Evolutionary conservation across 164 flowering plant genomes (phyloP), one percentile per base, ranked within the genome.

Genomic region (Echeveria elegans): DNA sequence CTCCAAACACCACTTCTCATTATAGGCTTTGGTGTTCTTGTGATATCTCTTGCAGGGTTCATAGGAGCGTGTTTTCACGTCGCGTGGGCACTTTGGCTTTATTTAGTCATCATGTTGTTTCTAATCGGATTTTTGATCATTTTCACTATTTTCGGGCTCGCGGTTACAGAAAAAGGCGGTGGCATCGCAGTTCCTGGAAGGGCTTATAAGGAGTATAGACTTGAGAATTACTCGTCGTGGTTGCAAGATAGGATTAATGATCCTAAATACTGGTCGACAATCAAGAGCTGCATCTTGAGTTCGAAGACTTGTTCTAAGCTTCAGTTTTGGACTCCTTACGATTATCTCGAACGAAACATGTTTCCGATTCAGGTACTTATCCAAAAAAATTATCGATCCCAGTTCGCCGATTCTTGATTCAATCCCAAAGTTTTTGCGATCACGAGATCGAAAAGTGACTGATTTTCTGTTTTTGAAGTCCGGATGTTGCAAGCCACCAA

Each of bases 401-500:
- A n/a, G n/a, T n/a, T n/a, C n/a, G n/a, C n/a, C n/a, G n/a, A n/a
- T n/a, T n/a, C n/a, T n/a, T n/a, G n/a, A n/a, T n/a, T n/a, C n/a
- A n/a, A n/a, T n/a, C n/a, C n/a, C n/a, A n/a, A n/a, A n/a, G n/a
- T n/a, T n/a, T n/a, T n/a, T n/a, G n/a, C n/a, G n/a, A n/a, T n/a
- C n/a, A n/a, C n/a, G n/a, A n/a, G n/a, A n/a, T n/a, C n/a, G n/a
- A n/a, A n/a, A n/a, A n/a, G n/a, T n/a, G n/a, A n/a, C n/a, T n/a
- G n/a, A n/a, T n/a, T n/a, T n/a, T 66, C 28, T 65, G 10, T 36
- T 19, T 1, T 5, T 79, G 79, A 83, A 94, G 99, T 94, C 97
- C 2, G 99, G 99, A 0, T 94, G 97, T 70, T 94, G 99, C 79
- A 94, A 92, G 82, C 97, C 96, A 6, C 97, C 97, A 52, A 91